Percentiles rank a stretch among this genome's conserved stretches.
phyloP scores from a whole-genome alignment of 2,329 filamentous ascomycete genomes.

The Ascochyta pisi region DNA sequence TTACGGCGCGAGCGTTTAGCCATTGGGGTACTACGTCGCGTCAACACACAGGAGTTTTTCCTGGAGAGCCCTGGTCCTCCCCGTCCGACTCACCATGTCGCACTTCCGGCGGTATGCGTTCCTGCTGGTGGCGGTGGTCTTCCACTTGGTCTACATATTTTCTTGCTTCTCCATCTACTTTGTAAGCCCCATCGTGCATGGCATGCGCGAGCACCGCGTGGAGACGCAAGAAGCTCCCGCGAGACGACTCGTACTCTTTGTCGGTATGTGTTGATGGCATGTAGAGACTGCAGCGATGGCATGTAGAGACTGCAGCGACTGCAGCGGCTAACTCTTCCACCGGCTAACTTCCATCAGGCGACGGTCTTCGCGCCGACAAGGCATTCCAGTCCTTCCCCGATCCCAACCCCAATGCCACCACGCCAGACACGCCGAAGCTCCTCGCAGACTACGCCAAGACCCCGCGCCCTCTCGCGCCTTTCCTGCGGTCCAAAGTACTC shows the following conservation, averaged over 20 bases:
- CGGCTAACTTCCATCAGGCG: slow-evolving; percentile 58
- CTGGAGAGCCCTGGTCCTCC: slow-evolving; percentile 34
- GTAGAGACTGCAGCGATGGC: not conserved
- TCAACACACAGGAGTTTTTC: slow-evolving; percentile 25
- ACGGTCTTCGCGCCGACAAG: slow-evolving; percentile 96
- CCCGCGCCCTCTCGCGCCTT: slow-evolving; percentile 85
- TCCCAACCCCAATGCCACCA: slow-evolving; percentile 69
- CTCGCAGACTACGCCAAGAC: slow-evolving; percentile 49
- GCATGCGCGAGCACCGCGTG: slow-evolving; percentile 83
- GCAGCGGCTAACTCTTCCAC: too few relatives aligned
- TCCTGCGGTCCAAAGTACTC: slow-evolving; percentile 85
- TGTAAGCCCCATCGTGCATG: slow-evolving; percentile 93
- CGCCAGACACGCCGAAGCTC: slow-evolving; percentile 36
- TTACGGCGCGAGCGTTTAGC: slow-evolving; percentile 15
- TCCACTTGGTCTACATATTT: slow-evolving; percentile 91
- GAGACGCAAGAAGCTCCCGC: slow-evolving; percentile 79
- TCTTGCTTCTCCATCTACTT: slow-evolving; percentile 99
- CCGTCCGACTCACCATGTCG: slow-evolving; percentile 49
- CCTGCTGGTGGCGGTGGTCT: slow-evolving; percentile 84
- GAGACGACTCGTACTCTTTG: slow-evolving; percentile 88
- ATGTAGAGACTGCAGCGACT: too few relatives aligned
- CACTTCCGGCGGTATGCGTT: slow-evolving; percentile 78
- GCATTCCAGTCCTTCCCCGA: slow-evolving; percentile 93
- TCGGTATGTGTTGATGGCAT: slow-evolving; percentile 64
- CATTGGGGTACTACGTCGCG: slow-evolving; percentile 30